Percentiles rank a stretch among this genome's conserved stretches.
Conservation (phyloP, 2,329 filamentous ascomycete species). For the Trichophyton rubrum region DNA sequence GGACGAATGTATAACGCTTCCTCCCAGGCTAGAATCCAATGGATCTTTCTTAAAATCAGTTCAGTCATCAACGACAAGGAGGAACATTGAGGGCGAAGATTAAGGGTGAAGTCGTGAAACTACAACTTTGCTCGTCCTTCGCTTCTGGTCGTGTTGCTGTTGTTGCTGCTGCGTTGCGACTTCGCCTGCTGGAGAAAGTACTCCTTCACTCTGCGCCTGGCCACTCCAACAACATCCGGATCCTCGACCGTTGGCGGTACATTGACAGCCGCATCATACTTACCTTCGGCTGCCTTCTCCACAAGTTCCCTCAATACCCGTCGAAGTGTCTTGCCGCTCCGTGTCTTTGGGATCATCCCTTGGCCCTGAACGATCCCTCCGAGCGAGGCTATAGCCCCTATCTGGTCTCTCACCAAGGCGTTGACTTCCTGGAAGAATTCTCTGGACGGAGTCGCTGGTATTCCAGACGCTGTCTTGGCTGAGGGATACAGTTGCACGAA, state of each 20-base stretch:
- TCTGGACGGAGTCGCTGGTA: conserved; percentile 27
- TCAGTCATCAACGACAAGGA: too few species aligned
- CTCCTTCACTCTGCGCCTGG: conserved; percentile 55
- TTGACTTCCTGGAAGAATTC: conserved; percentile 36
- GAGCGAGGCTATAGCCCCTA: conserved; percentile 74
- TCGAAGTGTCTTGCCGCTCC: conserved; percentile 81
- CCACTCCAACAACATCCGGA: conserved; percentile 57
- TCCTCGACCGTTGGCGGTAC: conserved; percentile 84
- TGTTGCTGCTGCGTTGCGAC: conserved; percentile 9
- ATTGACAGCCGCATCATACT: conserved; percentile 58
- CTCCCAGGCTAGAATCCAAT: neutral
- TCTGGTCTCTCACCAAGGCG: conserved; percentile 58
- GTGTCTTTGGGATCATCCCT: conserved; percentile 81
- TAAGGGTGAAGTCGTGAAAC: conserved; percentile 1
- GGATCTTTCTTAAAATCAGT: too few species aligned
- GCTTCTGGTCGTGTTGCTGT: conserved; percentile 6
- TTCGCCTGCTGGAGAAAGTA: conserved; percentile 50
- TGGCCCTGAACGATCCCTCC: conserved; percentile 76
- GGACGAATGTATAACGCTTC: neutral
- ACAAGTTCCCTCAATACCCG: conserved; percentile 70
- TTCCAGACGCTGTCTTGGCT: neutral
- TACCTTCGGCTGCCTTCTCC: conserved; percentile 64
- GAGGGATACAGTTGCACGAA: conserved; percentile 54
- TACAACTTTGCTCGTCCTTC: conserved; percentile 35
- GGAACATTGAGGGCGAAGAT: neutral